These are phyloP conservation scores for Tulasnella sp. DNA, from an alignment of 768 basidiomycete species.

Conservation along the genomic window DNA sequence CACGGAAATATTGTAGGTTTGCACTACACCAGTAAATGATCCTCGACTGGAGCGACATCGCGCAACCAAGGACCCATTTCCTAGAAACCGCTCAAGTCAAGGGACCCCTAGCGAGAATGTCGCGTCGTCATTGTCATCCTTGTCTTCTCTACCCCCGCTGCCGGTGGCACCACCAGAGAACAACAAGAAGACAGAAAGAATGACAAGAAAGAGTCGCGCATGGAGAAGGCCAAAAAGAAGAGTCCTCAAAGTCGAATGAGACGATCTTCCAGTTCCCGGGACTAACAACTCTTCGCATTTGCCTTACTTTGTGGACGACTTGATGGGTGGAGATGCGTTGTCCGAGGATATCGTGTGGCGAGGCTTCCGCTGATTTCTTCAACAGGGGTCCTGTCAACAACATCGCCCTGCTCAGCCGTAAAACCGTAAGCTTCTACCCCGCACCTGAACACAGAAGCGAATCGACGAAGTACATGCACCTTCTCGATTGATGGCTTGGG, in stretches of 20 bases:
- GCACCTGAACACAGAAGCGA: slow-evolving; percentile 67
- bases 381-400: slow-evolving; percentile 94
- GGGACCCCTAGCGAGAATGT: neutral
- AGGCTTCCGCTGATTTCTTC: slow-evolving; percentile 95
- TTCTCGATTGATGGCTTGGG: slow-evolving; percentile 98
- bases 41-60: neutral
- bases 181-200: slow-evolving; percentile 18
- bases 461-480: slow-evolving; percentile 58
- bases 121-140: neutral
- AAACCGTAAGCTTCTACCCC: slow-evolving; percentile 84
- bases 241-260: slow-evolving; percentile 18
- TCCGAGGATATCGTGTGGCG: slow-evolving; percentile 98
- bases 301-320: slow-evolving; percentile 46
- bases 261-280: slow-evolving; percentile 31
- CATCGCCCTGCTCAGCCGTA: slow-evolving; percentile 82
- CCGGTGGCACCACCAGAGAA: slow-evolving; percentile 5
- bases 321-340: slow-evolving; percentile 30
- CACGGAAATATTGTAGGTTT: neutral
- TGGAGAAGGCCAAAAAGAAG: too few relatives aligned
- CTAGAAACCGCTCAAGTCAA: neutral
- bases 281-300: slow-evolving; percentile 8
- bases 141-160: neutral
- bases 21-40: neutral
- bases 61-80: slow-evolving; percentile 1
- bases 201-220: slow-evolving; percentile 26